Evolutionary conservation across 345 rosid species (phyloP).

Genomic region (Atalantia buxifolia): DNA sequence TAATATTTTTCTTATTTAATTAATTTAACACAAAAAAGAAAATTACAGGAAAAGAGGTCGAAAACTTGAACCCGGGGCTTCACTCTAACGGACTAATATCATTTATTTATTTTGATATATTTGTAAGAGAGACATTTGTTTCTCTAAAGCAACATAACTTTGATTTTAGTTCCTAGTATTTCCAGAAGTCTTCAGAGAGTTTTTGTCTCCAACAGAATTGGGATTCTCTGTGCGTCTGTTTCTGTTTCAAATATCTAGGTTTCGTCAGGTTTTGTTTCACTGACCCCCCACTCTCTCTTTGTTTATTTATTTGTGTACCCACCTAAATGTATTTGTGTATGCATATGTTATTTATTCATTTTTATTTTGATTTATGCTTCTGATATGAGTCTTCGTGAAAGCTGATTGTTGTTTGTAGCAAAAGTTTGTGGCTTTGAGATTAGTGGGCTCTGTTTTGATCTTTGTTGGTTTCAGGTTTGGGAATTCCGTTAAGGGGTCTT

Average conservation of each 20-base stretch:
- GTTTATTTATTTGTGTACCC: background rate
- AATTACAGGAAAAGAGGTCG: background rate
- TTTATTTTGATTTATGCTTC: background rate
- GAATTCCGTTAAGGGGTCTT: background rate
- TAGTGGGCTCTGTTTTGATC: conserved; percentile 1
- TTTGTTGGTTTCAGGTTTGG: conserved; percentile 1
- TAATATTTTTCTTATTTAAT: background rate
- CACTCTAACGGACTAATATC: background rate
- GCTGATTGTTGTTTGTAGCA: conserved; percentile 11
- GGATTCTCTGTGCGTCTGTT: background rate
- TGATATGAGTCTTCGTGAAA: background rate
- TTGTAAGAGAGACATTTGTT: conserved; percentile 11
- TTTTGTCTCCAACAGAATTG: conserved; percentile 13
- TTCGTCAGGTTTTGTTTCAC: background rate
- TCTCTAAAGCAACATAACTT: conserved; percentile 3
- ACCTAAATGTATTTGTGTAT: background rate
- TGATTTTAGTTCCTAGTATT: conserved; percentile 9
- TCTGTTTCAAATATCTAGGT: conserved; percentile 5
- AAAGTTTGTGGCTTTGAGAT: background rate
- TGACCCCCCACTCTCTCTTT: background rate
- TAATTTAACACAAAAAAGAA: background rate
- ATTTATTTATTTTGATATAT: too few relatives aligned
- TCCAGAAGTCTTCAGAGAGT: background rate
- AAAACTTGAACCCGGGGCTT: conserved; percentile 14
- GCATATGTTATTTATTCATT: background rate